phyloP scores from a whole-genome alignment of 495 filamentous ascomycete species.

The Terfezia boudieri region DNA sequence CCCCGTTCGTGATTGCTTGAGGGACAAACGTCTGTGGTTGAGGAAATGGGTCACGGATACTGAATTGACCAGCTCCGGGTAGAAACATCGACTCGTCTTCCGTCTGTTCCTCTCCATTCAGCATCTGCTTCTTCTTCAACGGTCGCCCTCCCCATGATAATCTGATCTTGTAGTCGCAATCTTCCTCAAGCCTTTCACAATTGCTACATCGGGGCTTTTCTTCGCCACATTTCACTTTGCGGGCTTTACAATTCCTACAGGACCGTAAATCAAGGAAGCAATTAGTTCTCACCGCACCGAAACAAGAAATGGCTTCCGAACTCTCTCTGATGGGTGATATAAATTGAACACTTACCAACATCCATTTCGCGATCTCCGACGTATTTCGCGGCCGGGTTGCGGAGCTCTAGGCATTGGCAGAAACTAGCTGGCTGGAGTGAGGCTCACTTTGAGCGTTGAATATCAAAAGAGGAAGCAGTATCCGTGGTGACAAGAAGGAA shows the following conservation, averaged over 20 bases:
- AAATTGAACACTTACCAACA: slow-evolving; percentile 43
- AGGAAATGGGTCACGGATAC: slow-evolving; percentile 23
- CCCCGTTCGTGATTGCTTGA: slow-evolving; percentile 22
- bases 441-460: no score
- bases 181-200: slow-evolving; percentile 52
- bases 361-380: slow-evolving; percentile 50
- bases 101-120: slow-evolving; percentile 19
- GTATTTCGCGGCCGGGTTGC: slow-evolving; percentile 24
- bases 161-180: slow-evolving; percentile 68
- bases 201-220: slow-evolving; percentile 58
- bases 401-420: slow-evolving; percentile 18
- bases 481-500: no score
- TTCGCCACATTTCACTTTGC: slow-evolving; percentile 78
- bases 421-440: no score
- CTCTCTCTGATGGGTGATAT: not conserved
- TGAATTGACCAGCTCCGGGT: slow-evolving; percentile 24
- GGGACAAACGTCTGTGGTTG: slow-evolving; percentile 21
- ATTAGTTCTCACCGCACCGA: no score
- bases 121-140: slow-evolving; percentile 25
- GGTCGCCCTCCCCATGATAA: slow-evolving; percentile 64
- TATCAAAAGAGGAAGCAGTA: no score
- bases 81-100: slow-evolving; percentile 23
- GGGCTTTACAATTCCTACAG: slow-evolving; percentile 56
- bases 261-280: not conserved
- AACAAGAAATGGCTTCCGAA: no score